Base-by-base conservation (phyloP, 371 early-diverging fungal species). In the Haplosporangium sp. region DNA sequence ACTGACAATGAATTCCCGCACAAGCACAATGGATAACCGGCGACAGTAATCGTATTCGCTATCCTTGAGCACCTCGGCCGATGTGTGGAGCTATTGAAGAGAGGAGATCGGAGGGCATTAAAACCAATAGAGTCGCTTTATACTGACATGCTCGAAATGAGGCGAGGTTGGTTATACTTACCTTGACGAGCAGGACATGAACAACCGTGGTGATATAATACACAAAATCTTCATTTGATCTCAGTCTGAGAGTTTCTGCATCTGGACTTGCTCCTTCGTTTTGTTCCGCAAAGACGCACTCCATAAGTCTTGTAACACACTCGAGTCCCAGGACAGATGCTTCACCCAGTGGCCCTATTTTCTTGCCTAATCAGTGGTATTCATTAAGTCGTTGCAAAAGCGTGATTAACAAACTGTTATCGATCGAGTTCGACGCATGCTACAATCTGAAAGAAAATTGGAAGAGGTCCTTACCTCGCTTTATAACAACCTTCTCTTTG, bases 31-130 rank as follows among this genome's bases (percentile, higher is more conserved):
- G 7, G 69, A 69, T n/a, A 79, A 60, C 7, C 69, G 59, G n/a
- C 80, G 73, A 43, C 73, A 79, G 45, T 64, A 73, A 38, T 72
- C 80, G 16, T 79, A 69, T 3, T 73, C 80, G 14, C 55, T 72
- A 13, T 79, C 69, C n/a, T 40, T 72, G 43, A 73, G 53, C 14
- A 18, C 20, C 2, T 62, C 73, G 2, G 63, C 21, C 12, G 73
- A 65, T 1, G 69, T 55, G 21, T 73, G 62, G 3, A 79, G 57
- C 80, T 79, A 59, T 12, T 29, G 16, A 0, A 36, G 20, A 21
- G 52, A 52, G 40, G 37, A 16, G 14, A 40, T n/a, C 18, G 20
- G 13, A 40, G 5, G 29, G 18, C 13, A 10, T 37, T 16, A 62
- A 14, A 38, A 42, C 29, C 38, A 46, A 43, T 2, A 18, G 7